Percentiles rank a stretch among this genome's conserved stretches.
Conservation (phyloP, 495 filamentous ascomycete species). For the Rhypophila decipiens region DNA sequence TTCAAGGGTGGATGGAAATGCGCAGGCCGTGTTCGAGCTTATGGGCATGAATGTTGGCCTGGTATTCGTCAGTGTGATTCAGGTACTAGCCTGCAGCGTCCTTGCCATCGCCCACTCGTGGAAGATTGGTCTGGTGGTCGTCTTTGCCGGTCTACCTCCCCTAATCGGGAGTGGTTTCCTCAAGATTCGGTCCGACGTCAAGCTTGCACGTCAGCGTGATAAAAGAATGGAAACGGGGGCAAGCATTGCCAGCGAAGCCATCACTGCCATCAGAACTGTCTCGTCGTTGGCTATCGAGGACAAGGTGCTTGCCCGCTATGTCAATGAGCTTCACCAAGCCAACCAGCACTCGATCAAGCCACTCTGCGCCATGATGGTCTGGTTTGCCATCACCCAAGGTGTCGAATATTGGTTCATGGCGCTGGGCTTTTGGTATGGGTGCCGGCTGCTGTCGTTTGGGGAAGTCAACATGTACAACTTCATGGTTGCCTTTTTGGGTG, state of each 20-base stretch:
- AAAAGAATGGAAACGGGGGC: constrained; percentile 15
- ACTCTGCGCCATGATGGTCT: neutral
- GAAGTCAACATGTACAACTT: constrained; percentile 74
- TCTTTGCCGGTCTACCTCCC: constrained; percentile 64
- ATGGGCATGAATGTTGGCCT: constrained; percentile 76
- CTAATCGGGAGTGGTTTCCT: constrained; percentile 77
- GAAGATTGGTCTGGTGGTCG: constrained; percentile 86
- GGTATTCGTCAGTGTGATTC: constrained; percentile 65
- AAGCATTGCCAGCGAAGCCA: constrained; percentile 82
- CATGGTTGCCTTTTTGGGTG: constrained; percentile 68
- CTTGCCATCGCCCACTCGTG: constrained; percentile 69
- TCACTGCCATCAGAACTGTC: constrained; percentile 82
- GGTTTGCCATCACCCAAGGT: constrained; percentile 4
- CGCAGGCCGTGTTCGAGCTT: constrained; percentile 76
- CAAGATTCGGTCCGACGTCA: constrained; percentile 3
- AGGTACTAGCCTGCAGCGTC: constrained; percentile 55
- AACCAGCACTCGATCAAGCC: constrained; percentile 23
- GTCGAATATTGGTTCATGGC: constrained; percentile 57
- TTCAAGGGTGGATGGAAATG: constrained; percentile 77
- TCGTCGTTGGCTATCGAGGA: constrained; percentile 55
- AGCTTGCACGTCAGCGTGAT: neutral
- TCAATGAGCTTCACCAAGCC: constrained; percentile 20
- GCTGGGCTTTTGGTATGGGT: constrained; percentile 76
- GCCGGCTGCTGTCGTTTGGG: constrained; percentile 58
- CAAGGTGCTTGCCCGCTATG: constrained; percentile 70